These are phyloP conservation scores for Prosopis cineraria DNA, from an alignment of 306 rosid species.

Conservation along the genomic window DNA sequence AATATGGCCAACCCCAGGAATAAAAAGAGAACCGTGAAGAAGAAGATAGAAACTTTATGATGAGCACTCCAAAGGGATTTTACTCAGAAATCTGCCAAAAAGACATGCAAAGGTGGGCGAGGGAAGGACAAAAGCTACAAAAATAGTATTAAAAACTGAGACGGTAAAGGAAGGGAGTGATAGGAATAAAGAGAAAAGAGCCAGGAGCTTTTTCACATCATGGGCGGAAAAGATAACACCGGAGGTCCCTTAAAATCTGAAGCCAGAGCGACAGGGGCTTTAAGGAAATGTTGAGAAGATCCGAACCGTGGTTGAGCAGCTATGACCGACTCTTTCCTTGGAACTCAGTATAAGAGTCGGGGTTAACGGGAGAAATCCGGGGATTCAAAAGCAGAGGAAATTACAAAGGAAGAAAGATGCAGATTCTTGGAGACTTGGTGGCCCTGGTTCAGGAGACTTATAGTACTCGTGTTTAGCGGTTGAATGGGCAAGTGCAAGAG, in stretches of 20 bases:
- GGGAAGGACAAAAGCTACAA: not conserved
- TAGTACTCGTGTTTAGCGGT: not conserved
- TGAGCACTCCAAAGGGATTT: conserved; percentile 8
- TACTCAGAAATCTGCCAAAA: conserved; percentile 29
- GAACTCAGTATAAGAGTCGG: conserved; percentile 22
- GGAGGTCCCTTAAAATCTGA: not conserved
- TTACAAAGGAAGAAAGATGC: not conserved
- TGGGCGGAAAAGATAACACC: conserved; percentile 13
- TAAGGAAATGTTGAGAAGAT: conserved; percentile 16
- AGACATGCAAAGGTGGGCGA: conserved; percentile 10
- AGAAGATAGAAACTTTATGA: conserved; percentile 27
- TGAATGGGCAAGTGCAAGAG: conserved; percentile 32
- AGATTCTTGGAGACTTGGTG: conserved; percentile 15
- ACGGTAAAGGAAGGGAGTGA: conserved; percentile 22
- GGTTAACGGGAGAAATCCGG: conserved; percentile 11
- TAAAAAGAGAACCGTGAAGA: conserved; percentile 12
- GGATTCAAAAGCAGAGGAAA: conserved; percentile 41
- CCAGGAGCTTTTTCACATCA: conserved; percentile 26
- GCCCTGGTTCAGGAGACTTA: not conserved
- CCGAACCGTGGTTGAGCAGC: not conserved
- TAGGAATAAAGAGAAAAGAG: conserved; percentile 46
- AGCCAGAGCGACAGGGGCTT: not conserved
- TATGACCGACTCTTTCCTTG: conserved; percentile 29
- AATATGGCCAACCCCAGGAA: conserved; percentile 1
- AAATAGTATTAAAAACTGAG: not conserved